Base-by-base conservation (phyloP, 140 eudicot genomes). In the Bidens hawaiensis region DNA sequence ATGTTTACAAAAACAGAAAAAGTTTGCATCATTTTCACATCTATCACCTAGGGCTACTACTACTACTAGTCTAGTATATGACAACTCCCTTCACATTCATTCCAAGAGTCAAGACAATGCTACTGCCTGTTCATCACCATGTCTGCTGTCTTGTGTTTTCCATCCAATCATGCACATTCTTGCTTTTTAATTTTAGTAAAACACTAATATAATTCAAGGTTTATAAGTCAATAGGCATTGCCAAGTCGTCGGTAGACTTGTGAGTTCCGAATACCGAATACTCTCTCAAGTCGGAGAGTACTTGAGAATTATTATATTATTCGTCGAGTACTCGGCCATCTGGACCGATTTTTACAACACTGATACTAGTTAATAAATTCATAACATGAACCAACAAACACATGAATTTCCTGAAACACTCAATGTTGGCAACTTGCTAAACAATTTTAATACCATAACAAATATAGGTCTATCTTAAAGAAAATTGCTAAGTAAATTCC, bases 11-110 rank as follows among this genome's bases (percentile, higher is more conserved):
- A 26, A 25, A 3, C 3, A 7, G 7, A 40, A 49, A 41, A 13
- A 25, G 60, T 38, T 25, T 73, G 73, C 74, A 73, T 73, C 74
- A 46, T 73, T 73, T 73, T 73, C 78, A 73, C 45, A 58, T 73
- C 73, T 28, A 73, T 73, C 14, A 22, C 26, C 31, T 47, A 65
- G 56, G 73, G 50, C 59, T 59, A 68, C 57, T 69, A n/a, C n/a
- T n/a, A n/a, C n/a, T n/a, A 41, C 46, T 62, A 49, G 64, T 62
- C 73, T 73, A 57, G 57, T 73, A 56, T 13, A 48, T 74, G 78
- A 74, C 74, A 66, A 74, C 69, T 74, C 64, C 43, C 49, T 34
- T 31, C 30, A 34, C 5, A 27, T 57, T 73, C 34, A 67, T 74
- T 74, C n/a, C n/a, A n/a, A n/a, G n/a, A n/a, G n/a, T n/a, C 69